These are phyloP conservation scores for Ophiostoma piceae DNA, from an alignment of 2,329 filamentous ascomycete species.

Conservation along the genomic window DNA sequence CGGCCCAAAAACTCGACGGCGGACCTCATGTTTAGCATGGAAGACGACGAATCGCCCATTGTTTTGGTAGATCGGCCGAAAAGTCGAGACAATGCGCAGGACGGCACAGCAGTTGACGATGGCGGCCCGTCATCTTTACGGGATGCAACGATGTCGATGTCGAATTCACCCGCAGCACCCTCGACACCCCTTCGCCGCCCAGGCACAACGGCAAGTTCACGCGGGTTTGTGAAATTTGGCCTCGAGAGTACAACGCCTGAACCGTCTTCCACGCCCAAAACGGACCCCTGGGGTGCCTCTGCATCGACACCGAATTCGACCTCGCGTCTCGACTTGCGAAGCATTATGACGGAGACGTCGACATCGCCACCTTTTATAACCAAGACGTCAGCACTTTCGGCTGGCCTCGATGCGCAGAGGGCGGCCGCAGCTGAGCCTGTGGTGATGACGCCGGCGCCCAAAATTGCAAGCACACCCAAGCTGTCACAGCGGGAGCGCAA, in stretches of 20 bases:
- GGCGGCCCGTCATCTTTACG: not conserved
- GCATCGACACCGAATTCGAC: constrained; percentile 45
- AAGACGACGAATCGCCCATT: constrained; percentile 58
- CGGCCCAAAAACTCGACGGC: constrained; percentile 61
- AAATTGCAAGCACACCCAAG: constrained; percentile 46
- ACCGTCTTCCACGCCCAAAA: not conserved
- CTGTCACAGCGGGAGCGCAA: constrained; percentile 92
- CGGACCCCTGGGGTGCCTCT: constrained; percentile 42
- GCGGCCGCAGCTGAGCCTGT: constrained; percentile 26
- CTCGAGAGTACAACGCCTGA: not conserved
- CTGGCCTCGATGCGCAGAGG: constrained; percentile 45
- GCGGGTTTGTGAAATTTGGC: not conserved
- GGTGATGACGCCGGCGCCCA: constrained; percentile 34
- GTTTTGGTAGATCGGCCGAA: constrained; percentile 18
- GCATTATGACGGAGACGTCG: constrained; percentile 64
- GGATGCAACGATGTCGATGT: not conserved
- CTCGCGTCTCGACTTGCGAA: constrained; percentile 65
- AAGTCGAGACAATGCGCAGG: constrained; percentile 7
- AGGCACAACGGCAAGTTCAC: not conserved
- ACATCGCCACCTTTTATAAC: constrained; percentile 32
- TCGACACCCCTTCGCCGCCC: not conserved
- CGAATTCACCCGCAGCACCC: not conserved
- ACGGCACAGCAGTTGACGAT: not conserved
- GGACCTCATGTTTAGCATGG: constrained; percentile 93
- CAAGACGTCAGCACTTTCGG: constrained; percentile 48